These are phyloP conservation scores for Fusarium newnesense DNA, from an alignment of 2,329 filamentous ascomycete species.

Conservation along the genomic window DNA sequence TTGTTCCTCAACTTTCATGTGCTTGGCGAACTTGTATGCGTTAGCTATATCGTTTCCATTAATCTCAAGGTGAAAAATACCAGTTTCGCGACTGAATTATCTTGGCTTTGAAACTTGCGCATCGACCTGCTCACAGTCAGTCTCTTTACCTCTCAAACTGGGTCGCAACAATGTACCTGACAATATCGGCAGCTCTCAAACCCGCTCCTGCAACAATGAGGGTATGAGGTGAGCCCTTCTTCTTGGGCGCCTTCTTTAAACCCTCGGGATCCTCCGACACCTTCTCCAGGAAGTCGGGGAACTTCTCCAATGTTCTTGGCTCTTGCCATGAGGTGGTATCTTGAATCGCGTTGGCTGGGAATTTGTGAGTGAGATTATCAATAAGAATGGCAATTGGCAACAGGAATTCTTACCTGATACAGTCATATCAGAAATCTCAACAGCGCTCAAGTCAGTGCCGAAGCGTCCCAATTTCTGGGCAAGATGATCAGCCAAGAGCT, in stretches of 20 bases:
- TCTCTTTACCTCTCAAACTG: neutral
- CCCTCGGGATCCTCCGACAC: conserved; percentile 67
- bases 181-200: conserved; percentile 85
- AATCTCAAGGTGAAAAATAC: conserved; percentile 47
- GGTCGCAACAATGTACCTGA: conserved; percentile 61
- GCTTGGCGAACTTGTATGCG: conserved; percentile 80
- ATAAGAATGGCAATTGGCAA: neutral
- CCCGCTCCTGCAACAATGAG: conserved; percentile 88
- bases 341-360: conserved; percentile 74
- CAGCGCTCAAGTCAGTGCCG: conserved; percentile 80
- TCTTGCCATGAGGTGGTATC: conserved; percentile 82
- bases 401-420: conserved; percentile 71
- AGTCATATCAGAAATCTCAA: conserved; percentile 86
- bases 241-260: conserved; percentile 72
- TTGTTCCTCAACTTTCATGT: conserved; percentile 94
- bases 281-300: conserved; percentile 81
- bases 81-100: conserved; percentile 84
- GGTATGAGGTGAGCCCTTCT: conserved; percentile 82
- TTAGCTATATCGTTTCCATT: neutral
- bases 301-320: conserved; percentile 73
- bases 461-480: conserved; percentile 82
- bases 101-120: conserved; percentile 82
- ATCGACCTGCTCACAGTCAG: conserved; percentile 64
- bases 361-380: neutral
- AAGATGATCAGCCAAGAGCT: conserved; percentile 85